Evolutionary conservation across 2,329 filamentous ascomycete species (phyloP).

Genomic region (Epichloe gansuensis): DNA sequence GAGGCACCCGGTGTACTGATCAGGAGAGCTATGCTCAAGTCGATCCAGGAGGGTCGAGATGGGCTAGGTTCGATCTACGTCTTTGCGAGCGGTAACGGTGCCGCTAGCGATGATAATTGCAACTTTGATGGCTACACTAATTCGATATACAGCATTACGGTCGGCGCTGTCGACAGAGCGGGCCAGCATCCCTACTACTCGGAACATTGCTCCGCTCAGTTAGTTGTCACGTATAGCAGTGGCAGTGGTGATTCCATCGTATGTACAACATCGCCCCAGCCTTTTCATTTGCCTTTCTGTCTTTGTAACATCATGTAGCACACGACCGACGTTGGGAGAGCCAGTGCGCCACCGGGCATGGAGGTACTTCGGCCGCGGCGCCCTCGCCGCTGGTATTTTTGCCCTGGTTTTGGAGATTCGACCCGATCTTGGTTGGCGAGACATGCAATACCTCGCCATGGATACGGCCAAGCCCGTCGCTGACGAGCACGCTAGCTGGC

Average conservation of each 20-base stretch:
- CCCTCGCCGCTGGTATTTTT: slow-evolving; percentile 88
- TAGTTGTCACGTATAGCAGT: slow-evolving; percentile 95
- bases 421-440: slow-evolving; percentile 83
- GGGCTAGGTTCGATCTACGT: slow-evolving; percentile 88
- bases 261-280: slow-evolving; percentile 16
- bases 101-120: slow-evolving; percentile 80
- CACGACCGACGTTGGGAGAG: slow-evolving; percentile 89
- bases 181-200: slow-evolving; percentile 93
- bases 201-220: slow-evolving; percentile 86
- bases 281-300: background rate
- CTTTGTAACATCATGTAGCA: slow-evolving; percentile 36
- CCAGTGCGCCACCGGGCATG: slow-evolving; percentile 69
- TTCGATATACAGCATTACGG: slow-evolving; percentile 96
- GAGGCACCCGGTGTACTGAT: slow-evolving; percentile 86
- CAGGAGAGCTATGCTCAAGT: slow-evolving; percentile 79
- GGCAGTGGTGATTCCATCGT: slow-evolving; percentile 76
- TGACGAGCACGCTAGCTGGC: slow-evolving; percentile 59
- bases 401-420: slow-evolving; percentile 76
- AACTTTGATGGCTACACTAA: slow-evolving; percentile 99
- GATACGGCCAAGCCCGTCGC: slow-evolving; percentile 75
- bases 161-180: slow-evolving; percentile 80
- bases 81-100: slow-evolving; percentile 90
- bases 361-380: slow-evolving; percentile 89
- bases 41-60: slow-evolving; percentile 73
- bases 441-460: slow-evolving; percentile 84